Evolutionary conservation across 106 monocot species (phyloP).

Genomic region (Dendrobium nobile): DNA sequence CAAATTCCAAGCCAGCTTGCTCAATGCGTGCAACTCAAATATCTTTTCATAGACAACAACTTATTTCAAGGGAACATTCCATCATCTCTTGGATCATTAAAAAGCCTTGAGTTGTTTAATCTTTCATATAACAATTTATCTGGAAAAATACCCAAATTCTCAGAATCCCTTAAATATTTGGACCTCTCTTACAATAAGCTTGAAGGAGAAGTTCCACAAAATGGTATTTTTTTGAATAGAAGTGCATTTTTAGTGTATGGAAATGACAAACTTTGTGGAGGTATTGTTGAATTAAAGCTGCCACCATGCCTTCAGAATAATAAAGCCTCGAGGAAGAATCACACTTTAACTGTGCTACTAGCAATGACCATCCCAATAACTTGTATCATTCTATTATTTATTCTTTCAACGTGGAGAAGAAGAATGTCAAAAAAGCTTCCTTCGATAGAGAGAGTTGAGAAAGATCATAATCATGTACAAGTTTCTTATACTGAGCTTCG

Average conservation of each 20-base stretch:
- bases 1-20: constrained; percentile 6
- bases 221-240: constrained; percentile 2
- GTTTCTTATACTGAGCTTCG: constrained; percentile 24
- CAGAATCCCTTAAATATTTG: neutral
- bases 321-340: neutral
- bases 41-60: constrained; percentile 13
- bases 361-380: neutral
- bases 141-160: constrained; percentile 2
- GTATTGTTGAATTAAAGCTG: constrained; percentile 10
- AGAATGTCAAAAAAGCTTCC: too few species aligned
- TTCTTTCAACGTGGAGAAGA: too few species aligned
- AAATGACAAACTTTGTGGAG: constrained; percentile 17
- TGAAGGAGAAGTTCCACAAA: constrained; percentile 14
- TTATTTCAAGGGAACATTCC: constrained; percentile 14
- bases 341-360: neutral
- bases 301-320: constrained; percentile 6
- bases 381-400: neutral
- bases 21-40: neutral
- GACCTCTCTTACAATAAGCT: constrained; percentile 28
- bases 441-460: neutral
- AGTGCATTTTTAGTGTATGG: constrained; percentile 10
- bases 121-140: constrained; percentile 17
- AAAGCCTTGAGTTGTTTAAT: neutral
- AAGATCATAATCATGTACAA: neutral
- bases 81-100: neutral